phyloP scores from a whole-genome alignment of 768 basidiomycete genomes.

The Ramaria sp. region DNA sequence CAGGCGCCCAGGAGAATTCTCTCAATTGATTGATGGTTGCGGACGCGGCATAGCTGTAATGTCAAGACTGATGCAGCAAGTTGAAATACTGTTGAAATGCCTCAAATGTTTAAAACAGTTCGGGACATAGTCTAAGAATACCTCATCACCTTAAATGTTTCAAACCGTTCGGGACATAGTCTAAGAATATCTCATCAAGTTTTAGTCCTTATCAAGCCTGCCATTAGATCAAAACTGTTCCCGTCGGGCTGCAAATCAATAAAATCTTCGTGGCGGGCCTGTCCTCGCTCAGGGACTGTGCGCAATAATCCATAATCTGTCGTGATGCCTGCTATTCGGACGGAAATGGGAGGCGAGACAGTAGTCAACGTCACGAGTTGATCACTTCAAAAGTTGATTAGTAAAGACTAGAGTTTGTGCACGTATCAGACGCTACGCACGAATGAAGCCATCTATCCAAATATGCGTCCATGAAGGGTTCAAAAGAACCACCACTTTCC shows the following conservation, averaged over 20 bases:
- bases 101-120: too few species aligned
- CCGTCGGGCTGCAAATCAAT: constrained; percentile 95
- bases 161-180: too few species aligned
- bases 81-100: too few species aligned
- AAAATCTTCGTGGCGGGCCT: constrained; percentile 30
- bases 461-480: constrained; percentile 72
- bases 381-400: constrained; percentile 39
- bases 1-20: too few species aligned
- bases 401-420: not conserved
- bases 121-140: too few species aligned
- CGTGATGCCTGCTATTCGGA: constrained; percentile 80
- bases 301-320: constrained; percentile 79
- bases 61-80: too few species aligned
- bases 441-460: constrained; percentile 82
- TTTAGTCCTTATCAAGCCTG: constrained; percentile 65
- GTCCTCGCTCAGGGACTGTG: constrained; percentile 48
- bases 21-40: too few species aligned
- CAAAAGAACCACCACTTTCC: constrained; percentile 56
- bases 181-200: too few species aligned
- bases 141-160: too few species aligned
- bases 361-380: constrained; percentile 79
- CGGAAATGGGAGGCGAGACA: constrained; percentile 51
- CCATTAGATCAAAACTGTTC: constrained; percentile 94
- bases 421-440: constrained; percentile 37
- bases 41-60: too few species aligned